Conservation (phyloP, 495 filamentous ascomycete genomes). For the Penicillium longicatenatum region DNA sequence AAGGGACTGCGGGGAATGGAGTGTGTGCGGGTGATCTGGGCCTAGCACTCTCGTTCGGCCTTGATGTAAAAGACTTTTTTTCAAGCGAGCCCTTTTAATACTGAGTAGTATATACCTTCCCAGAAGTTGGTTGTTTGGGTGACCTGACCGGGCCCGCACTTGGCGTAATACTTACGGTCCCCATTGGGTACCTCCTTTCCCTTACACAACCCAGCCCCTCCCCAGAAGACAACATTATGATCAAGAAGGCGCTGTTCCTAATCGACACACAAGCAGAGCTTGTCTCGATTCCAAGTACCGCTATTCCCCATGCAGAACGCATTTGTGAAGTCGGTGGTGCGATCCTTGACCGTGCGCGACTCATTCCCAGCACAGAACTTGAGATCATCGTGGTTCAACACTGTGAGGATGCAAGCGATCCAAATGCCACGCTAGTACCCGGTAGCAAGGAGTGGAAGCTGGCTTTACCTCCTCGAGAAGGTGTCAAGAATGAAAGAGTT, state of each 20-base stretch:
- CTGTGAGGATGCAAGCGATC: neutral
- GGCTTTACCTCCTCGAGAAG: neutral
- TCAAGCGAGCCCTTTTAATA: no score
- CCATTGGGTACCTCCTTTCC: neutral
- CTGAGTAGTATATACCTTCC: no score
- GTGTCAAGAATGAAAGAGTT: neutral
- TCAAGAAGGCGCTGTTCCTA: conserved; percentile 1
- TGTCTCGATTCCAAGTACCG: neutral
- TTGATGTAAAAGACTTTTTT: no score
- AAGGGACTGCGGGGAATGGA: no score
- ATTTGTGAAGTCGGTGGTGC: neutral
- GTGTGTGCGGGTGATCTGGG: no score
- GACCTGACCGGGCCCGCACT: no score
- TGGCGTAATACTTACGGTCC: no score
- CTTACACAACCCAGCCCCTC: neutral
- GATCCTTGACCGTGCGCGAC: neutral
- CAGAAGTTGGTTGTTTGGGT: no score
- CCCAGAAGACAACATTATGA: neutral
- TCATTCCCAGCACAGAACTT: neutral
- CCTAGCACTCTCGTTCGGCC: no score
- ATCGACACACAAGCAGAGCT: conserved; percentile 4
- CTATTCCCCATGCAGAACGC: neutral
- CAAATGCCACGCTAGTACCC: neutral
- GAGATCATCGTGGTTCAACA: conserved; percentile 2
- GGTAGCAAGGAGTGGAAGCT: neutral